Percentiles rank a stretch among this genome's conserved stretches.
phyloP scores from a whole-genome alignment of 2,329 filamentous ascomycete genomes.

The Byssothecium circinans region DNA sequence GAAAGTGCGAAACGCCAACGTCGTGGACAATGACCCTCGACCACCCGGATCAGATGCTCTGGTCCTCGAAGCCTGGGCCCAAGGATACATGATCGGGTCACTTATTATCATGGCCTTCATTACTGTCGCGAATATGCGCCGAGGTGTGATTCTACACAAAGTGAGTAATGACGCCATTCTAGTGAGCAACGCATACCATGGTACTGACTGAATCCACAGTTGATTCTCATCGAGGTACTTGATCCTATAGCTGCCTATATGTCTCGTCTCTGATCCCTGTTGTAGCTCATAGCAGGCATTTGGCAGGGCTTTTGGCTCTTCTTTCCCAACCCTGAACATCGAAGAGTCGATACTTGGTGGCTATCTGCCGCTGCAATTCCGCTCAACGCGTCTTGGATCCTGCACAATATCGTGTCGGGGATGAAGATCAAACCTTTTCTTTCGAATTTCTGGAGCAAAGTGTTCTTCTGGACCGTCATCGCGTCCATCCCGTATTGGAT shows the following conservation, averaged over 20 bases:
- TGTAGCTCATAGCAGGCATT: slow-evolving; percentile 57
- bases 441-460: slow-evolving; percentile 49
- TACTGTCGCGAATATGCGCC: slow-evolving; percentile 53
- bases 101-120: slow-evolving; percentile 53
- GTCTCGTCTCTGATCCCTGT: slow-evolving; percentile 11
- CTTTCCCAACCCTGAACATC: slow-evolving; percentile 55
- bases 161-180: slow-evolving; percentile 16
- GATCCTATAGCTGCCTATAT: neutral
- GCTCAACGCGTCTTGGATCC: slow-evolving; percentile 63
- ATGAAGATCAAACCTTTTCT: slow-evolving; percentile 67
- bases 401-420: slow-evolving; percentile 70
- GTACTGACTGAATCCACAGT: slow-evolving; percentile 27
- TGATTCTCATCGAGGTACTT: slow-evolving; percentile 53
- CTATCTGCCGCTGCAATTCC: slow-evolving; percentile 62
- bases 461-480: slow-evolving; percentile 63
- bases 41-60: slow-evolving; percentile 37
- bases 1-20: slow-evolving; percentile 1
- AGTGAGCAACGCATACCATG: neutral
- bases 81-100: slow-evolving; percentile 45
- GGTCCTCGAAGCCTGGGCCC: slow-evolving; percentile 45
- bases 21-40: slow-evolving; percentile 14
- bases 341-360: slow-evolving; percentile 56
- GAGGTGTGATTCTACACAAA: slow-evolving; percentile 52
- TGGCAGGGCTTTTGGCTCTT: slow-evolving; percentile 64
- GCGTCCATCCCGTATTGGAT: slow-evolving; percentile 66